Evolutionary conservation across 306 rosid species (phyloP), one percentile per base, ranked within the genome.

Genomic region (Crotalaria pallida): DNA sequence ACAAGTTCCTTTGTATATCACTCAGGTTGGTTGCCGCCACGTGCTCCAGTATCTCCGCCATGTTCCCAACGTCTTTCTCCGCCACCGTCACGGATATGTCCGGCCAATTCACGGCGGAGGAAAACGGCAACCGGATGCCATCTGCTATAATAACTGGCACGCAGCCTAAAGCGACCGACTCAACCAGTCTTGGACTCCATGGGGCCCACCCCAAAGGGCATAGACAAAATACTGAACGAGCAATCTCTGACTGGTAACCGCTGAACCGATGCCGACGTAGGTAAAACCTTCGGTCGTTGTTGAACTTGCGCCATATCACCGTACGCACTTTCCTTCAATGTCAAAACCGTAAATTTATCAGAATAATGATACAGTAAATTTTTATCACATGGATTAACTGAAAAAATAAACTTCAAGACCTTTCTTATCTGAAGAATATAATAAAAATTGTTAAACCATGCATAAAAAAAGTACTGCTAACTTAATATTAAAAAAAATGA

Each of bases 171-270:
- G 79, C 97, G 0, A 91, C 88, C 0, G 99, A 95, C 47, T 95
- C 99, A 0, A 91, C 96, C 2, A 95, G 84, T 8, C 99, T 82
- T 0, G 99, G 99, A 33, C 99, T 95, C 99, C 99, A 95, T 0
- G 99, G 99, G 66, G 99, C 99, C 99, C 99, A 95, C 61, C 99
- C 99, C 16, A 91, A 43, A 0, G 99, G 99, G 5, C 99, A 95
- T 3, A 95, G 36, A 21, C 99, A 95, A 64, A 95, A 95, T 0
- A 82, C 82, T 0, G 99, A 95, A 70, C 97, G 90, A 0, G 77
- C 90, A 0, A 95, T 91, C 59, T 95, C 99, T 2, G 87, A 81
- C 82, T 91, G 97, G 85, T 95, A 95, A 67, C 99, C 97, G 73
- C 84, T 69, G 13, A 87, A 95, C 27, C 97, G 80, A 0, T 82